Conservation (phyloP, 1,284 basidiomycete species). For the Lentinula novae-zelandiae region DNA sequence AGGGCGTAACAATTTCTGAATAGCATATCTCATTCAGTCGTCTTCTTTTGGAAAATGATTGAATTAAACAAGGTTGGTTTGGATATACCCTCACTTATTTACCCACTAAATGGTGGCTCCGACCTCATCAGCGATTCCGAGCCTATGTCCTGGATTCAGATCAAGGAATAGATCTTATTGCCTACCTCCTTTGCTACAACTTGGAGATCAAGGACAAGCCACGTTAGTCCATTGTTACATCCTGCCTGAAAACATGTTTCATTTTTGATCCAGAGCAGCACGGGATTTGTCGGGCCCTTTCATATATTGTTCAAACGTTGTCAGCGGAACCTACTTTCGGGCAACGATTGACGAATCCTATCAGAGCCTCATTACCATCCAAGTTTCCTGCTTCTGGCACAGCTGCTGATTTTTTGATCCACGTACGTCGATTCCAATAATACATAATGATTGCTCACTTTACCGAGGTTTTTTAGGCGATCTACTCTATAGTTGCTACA, state of each 20-base stretch:
- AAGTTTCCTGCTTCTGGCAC: slow-evolving; percentile 77
- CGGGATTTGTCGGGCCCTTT: slow-evolving; percentile 84
- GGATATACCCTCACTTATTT: neutral
- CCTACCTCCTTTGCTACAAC: slow-evolving; percentile 74
- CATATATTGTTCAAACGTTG: slow-evolving; percentile 89
- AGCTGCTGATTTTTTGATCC: slow-evolving; percentile 83
- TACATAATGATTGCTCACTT: slow-evolving; percentile 11
- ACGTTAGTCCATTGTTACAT: slow-evolving; percentile 45
- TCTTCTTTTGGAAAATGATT: slow-evolving; percentile 88
- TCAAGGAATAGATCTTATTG: slow-evolving; percentile 70
- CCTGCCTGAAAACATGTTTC: neutral
- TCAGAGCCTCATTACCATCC: slow-evolving; percentile 63
- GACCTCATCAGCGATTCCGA: slow-evolving; percentile 73
- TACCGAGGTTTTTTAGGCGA: slow-evolving; percentile 47
- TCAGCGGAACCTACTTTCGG: slow-evolving; percentile 84
- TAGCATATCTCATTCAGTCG: slow-evolving; percentile 42
- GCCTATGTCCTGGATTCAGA: slow-evolving; percentile 78
- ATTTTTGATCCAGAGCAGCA: slow-evolving; percentile 67
- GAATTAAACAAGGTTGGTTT: slow-evolving; percentile 81
- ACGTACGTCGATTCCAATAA: slow-evolving; percentile 46
- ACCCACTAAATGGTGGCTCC: slow-evolving; percentile 5
- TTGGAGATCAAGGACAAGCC: slow-evolving; percentile 90
- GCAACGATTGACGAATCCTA: slow-evolving; percentile 54
- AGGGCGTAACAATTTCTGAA: neutral
- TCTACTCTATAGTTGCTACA: slow-evolving; percentile 86